Conservation (phyloP, 2,329 filamentous ascomycete species). For the Graphilbum ipis-grandicollis region DNA sequence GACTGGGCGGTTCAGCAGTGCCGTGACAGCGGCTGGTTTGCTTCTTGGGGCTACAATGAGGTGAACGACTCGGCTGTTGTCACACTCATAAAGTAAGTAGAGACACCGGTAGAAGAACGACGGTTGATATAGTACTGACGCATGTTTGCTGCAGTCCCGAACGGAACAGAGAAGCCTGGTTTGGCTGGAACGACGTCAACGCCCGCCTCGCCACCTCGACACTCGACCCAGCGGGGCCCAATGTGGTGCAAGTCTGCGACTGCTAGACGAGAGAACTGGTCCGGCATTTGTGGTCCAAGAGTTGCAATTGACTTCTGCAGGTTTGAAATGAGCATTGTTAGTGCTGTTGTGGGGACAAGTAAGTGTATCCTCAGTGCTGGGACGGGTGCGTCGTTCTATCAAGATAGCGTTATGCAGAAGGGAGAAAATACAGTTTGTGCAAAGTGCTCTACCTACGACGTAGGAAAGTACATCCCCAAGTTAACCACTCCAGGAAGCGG, state of each 20-base stretch:
- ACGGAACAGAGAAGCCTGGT: conserved; percentile 7
- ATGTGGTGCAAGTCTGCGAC: conserved; percentile 5
- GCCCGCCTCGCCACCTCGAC: neutral
- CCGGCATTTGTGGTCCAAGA: too few relatives aligned
- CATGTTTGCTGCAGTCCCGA: conserved; percentile 5
- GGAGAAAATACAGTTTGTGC: too few relatives aligned
- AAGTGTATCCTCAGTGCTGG: too few relatives aligned
- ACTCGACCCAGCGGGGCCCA: conserved; percentile 4
- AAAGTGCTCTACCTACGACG: too few relatives aligned
- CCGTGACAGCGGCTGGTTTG: conserved; percentile 10
- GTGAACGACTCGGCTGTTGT: conserved; percentile 14
- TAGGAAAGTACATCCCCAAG: too few relatives aligned
- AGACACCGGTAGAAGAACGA: neutral
- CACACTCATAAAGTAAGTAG: conserved; percentile 15
- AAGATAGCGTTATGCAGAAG: too few relatives aligned
- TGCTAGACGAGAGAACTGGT: conserved; percentile 3
- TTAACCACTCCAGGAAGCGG: too few relatives aligned
- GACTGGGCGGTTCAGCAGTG: conserved; percentile 13
- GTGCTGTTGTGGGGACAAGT: too few relatives aligned
- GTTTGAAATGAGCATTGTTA: too few relatives aligned
- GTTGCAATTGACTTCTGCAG: too few relatives aligned
- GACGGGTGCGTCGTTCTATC: too few relatives aligned
- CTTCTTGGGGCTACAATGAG: conserved; percentile 17
- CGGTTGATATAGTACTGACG: neutral
- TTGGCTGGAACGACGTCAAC: conserved; percentile 11